Conservation (phyloP, 176 grass and related monocot species). For the Triticum timopheevii region DNA sequence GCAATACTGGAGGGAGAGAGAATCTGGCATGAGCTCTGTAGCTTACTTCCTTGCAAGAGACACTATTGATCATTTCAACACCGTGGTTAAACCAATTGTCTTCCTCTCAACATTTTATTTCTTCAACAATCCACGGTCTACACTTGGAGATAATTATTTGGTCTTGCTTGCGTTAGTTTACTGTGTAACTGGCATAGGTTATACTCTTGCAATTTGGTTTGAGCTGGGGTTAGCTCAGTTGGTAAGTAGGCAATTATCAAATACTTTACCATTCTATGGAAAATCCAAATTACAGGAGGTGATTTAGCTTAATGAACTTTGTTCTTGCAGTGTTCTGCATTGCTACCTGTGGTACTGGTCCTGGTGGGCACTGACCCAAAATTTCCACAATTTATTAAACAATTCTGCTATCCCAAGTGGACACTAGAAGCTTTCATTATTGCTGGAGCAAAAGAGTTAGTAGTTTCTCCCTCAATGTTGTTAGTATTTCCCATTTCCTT, state of each 20-base stretch:
- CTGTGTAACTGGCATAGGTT: slow-evolving; percentile 80
- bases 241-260: slow-evolving; percentile 36
- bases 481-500: slow-evolving; percentile 3
- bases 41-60: slow-evolving; percentile 87
- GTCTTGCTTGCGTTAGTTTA: slow-evolving; percentile 68
- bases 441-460: slow-evolving; percentile 58
- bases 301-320: slow-evolving; percentile 38
- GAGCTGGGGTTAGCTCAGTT: slow-evolving; percentile 72
- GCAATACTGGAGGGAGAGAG: slow-evolving; percentile 72
- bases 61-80: slow-evolving; percentile 80
- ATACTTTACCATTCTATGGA: background rate
- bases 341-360: slow-evolving; percentile 70
- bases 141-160: slow-evolving; percentile 58
- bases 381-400: slow-evolving; percentile 35
- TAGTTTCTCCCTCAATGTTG: slow-evolving; percentile 10
- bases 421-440: slow-evolving; percentile 68
- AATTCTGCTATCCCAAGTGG: slow-evolving; percentile 70
- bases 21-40: slow-evolving; percentile 75
- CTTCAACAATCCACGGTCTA: slow-evolving; percentile 68
- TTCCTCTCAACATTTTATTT: slow-evolving; percentile 79
- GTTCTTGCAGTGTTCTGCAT: slow-evolving; percentile 57
- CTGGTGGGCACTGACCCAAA: slow-evolving; percentile 41
- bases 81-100: slow-evolving; percentile 53
- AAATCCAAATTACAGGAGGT: background rate
- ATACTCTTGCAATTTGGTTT: slow-evolving; percentile 75